These are phyloP conservation scores for Acanthamoeba culbertsoni DNA, from an alignment of 208 protist genomes.

Conservation along the genomic window DNA sequence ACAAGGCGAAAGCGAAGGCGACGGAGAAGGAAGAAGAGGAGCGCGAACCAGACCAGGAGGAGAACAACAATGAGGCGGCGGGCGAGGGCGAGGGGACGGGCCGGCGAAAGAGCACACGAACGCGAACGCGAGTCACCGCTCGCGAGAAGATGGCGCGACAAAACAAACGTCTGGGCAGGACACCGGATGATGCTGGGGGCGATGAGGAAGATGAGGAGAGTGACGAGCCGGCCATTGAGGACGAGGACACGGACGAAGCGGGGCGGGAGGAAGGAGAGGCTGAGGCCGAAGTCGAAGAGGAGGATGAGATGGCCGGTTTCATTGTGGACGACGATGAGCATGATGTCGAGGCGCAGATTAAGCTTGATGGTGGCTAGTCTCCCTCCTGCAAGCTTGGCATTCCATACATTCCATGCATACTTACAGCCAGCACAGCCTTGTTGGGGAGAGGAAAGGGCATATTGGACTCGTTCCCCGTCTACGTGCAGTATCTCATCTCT, in stretches of 20 bases:
- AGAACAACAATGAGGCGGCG: too few relatives aligned
- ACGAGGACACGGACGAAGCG: not conserved
- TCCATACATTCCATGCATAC: not conserved
- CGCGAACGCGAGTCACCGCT: not conserved
- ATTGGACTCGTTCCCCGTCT: not conserved
- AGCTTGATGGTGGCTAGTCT: not conserved
- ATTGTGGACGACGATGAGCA: not conserved
- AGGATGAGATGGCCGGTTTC: not conserved
- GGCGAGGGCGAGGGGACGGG: too few relatives aligned
- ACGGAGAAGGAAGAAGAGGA: too few relatives aligned
- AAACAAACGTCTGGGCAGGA: not conserved
- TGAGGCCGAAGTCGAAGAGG: not conserved
- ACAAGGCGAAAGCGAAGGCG: not conserved
- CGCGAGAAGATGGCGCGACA: not conserved
- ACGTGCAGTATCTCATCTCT: conserved; percentile 19
- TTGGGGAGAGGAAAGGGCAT: not conserved
- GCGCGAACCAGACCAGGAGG: not conserved
- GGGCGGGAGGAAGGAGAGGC: not conserved
- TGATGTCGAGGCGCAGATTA: not conserved
- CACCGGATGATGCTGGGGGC: not conserved
- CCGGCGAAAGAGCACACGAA: too few relatives aligned
- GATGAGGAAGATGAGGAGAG: not conserved
- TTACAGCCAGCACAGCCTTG: not conserved
- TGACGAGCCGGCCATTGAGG: not conserved
- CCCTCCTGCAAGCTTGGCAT: not conserved